Evolutionary conservation across 371 early-diverging fungal genomes (phyloP), one percentile per base, ranked within the genome.

Genomic region (Coemansia sp.): DNA sequence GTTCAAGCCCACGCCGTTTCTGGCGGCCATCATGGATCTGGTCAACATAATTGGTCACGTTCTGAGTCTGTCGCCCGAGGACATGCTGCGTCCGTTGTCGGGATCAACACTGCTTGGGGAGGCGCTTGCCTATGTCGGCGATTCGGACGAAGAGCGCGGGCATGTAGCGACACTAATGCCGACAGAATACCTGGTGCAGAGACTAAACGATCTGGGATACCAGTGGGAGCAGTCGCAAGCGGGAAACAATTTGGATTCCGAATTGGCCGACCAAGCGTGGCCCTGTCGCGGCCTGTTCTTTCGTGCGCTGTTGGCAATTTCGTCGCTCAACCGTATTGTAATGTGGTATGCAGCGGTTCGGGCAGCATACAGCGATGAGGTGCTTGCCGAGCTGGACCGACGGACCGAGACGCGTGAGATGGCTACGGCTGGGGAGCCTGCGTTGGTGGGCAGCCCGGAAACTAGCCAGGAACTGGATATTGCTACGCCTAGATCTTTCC

Each of bases 321-420:
- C 77, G 3, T 77, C 78, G 6, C 70, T 78, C n/a, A 78, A 78
- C 34, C 63, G 78, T 1, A 70, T 78, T 20, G 78, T 78, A 0
- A 70, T 65, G 57, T 78, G 78, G 78, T 77, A 68, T 41, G 53
- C 48, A 9, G 72, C 68, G 5, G 78, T 77, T 11, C 58, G 71
- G 30, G 57, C 74, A 5, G 60, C 64, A 0, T 73, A 65, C 49
- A 51, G 55, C 58, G 74, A 68, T n/a, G 65, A 69, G 4, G 54
- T 61, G 39, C 50, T 69, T 16, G 70, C 48, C 2, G 70, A 65
- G 53, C 49, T 69, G 3, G 70, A 68, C n/a, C 32, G 43, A 32
- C 71, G 62, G 13, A 32, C 32, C 14, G 52, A 51, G 52, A 14
- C 31, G 13, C 52, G 34, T 26, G 14, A 51, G 13, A 8, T 35